These are phyloP conservation scores for Metschnikowia shivogae DNA, from an alignment of 805 yeast genomes.

Conservation along the genomic window DNA sequence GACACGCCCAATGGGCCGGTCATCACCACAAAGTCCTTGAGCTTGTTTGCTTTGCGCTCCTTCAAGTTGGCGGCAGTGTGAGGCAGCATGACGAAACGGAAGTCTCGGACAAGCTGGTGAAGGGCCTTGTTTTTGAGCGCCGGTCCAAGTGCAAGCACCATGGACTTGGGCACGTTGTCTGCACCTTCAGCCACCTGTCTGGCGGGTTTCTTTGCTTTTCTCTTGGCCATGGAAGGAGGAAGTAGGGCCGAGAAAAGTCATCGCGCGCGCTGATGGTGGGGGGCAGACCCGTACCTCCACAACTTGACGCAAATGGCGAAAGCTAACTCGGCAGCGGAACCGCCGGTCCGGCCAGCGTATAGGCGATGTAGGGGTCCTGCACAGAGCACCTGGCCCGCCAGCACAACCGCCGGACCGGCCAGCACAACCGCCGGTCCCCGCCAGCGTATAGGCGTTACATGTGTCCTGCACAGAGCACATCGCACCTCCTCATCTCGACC, in stretches of 20 bases:
- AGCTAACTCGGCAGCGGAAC: too few relatives aligned
- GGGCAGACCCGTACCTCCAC: not conserved
- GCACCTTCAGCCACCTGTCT: slow-evolving; percentile 58
- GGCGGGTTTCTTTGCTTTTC: slow-evolving; percentile 68
- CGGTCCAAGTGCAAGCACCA: slow-evolving; percentile 86
- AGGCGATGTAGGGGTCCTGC: too few relatives aligned
- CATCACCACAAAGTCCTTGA: slow-evolving; percentile 96
- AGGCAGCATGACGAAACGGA: slow-evolving; percentile 90
- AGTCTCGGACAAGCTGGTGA: slow-evolving; percentile 79
- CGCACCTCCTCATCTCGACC: too few relatives aligned
- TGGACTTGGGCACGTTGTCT: slow-evolving; percentile 80
- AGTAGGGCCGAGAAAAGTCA: not conserved
- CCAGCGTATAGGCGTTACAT: too few relatives aligned
- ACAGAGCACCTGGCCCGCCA: too few relatives aligned
- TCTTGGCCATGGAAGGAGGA: slow-evolving; percentile 31
- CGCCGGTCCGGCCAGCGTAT: too few relatives aligned
- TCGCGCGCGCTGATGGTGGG: not conserved
- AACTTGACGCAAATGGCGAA: too few relatives aligned
- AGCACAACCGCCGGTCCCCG: too few relatives aligned
- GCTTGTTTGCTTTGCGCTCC: slow-evolving; percentile 81
- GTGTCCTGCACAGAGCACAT: too few relatives aligned
- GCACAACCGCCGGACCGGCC: too few relatives aligned
- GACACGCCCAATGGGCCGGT: slow-evolving; percentile 94
- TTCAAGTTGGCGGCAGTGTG: slow-evolving; percentile 87
- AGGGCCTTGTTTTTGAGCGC: slow-evolving; percentile 75